Evolutionary conservation across 2,329 filamentous ascomycete species (phyloP).

Genomic region (Achaetomium macrosporum): DNA sequence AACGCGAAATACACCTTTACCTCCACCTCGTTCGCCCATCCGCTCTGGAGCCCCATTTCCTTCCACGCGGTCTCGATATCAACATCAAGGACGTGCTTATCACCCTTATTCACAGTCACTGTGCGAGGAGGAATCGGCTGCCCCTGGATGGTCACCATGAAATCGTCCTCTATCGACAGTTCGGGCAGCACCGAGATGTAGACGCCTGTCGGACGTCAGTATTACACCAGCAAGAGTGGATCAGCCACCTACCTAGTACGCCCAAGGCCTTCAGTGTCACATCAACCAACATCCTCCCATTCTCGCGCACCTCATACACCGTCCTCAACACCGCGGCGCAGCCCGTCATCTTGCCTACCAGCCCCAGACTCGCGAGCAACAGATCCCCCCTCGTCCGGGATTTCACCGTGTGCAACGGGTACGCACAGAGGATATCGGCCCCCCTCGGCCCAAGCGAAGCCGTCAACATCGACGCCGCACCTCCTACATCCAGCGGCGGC

Average conservation of each 20-base stretch:
- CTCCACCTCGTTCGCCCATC: constrained; percentile 76
- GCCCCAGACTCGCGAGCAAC: constrained; percentile 64
- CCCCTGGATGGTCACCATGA: constrained; percentile 71
- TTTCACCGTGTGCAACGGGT: constrained; percentile 56
- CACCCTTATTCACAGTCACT: constrained; percentile 51
- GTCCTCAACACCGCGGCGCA: constrained; percentile 66
- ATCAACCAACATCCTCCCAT: constrained; percentile 58
- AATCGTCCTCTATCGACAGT: constrained; percentile 55
- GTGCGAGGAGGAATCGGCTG: constrained; percentile 61
- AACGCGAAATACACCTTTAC: constrained; percentile 55
- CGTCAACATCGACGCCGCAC: constrained; percentile 48
- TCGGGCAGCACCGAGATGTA: constrained; percentile 66
- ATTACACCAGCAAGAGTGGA: background rate
- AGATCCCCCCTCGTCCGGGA: constrained; percentile 38
- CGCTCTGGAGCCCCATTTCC: constrained; percentile 60
- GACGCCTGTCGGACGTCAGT: constrained; percentile 45
- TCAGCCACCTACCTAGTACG: constrained; percentile 5
- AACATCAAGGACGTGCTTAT: constrained; percentile 62
- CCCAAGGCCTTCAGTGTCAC: constrained; percentile 63
- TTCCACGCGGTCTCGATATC: constrained; percentile 74
- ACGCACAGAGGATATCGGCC: constrained; percentile 78
- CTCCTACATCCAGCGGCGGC: constrained; percentile 40
- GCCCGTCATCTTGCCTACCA: constrained; percentile 86
- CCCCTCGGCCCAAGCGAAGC: constrained; percentile 58
- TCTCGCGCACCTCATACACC: constrained; percentile 50